Conservation (phyloP, 768 basidiomycete genomes). For the Thelephora ganbajun region DNA sequence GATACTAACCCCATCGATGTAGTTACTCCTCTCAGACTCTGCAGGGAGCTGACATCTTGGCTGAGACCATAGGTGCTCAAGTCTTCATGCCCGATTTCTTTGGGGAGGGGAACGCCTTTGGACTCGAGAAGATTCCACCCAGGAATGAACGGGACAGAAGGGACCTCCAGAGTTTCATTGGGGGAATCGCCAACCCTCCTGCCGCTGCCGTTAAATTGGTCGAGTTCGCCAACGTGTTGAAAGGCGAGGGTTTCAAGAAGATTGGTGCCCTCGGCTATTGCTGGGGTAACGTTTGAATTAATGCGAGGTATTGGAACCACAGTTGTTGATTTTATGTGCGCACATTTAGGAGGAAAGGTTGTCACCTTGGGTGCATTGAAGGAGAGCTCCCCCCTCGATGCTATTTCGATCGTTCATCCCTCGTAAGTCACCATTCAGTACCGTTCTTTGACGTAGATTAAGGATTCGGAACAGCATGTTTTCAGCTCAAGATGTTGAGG, state of each 20-base stretch:
- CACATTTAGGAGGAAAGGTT: conserved; percentile 34
- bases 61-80: conserved; percentile 32
- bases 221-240: conserved; percentile 27
- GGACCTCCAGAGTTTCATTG: conserved; percentile 45
- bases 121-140: conserved; percentile 37
- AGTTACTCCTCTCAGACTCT: conserved; percentile 50
- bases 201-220: conserved; percentile 25
- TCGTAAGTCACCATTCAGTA: conserved; percentile 25
- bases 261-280: conserved; percentile 43
- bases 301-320: conserved; percentile 1
- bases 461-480: conserved; percentile 27
- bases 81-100: conserved; percentile 62
- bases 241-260: conserved; percentile 26
- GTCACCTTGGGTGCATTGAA: conserved; percentile 23
- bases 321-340: neutral
- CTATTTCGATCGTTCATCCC: conserved; percentile 40
- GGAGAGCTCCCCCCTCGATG: conserved; percentile 29
- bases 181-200: conserved; percentile 31
- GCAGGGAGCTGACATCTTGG: conserved; percentile 53
- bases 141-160: conserved; percentile 36
- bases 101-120: conserved; percentile 35
- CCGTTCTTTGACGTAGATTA: no score
- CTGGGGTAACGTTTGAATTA: conserved; percentile 26
- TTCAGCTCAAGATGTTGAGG: conserved; percentile 32
- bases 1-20: neutral